These are phyloP conservation scores for Russula sp. DNA, from an alignment of 768 basidiomycete species.

Conservation along the genomic window DNA sequence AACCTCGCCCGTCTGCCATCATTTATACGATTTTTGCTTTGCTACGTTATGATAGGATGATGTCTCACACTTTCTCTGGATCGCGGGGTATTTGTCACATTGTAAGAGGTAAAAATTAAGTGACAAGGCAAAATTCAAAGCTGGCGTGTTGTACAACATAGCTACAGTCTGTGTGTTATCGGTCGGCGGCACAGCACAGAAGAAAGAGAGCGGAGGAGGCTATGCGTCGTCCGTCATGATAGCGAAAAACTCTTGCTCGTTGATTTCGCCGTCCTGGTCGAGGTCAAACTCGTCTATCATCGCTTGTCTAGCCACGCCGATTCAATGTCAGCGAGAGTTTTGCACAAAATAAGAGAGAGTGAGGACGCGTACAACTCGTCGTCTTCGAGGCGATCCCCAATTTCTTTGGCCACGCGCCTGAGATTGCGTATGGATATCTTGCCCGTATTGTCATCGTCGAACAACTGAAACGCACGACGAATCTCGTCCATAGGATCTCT, in stretches of 20 bases:
- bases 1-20: slow-evolving; percentile 1
- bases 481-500: slow-evolving; percentile 98
- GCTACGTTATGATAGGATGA: slow-evolving; percentile 2
- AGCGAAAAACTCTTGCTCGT: slow-evolving; percentile 90
- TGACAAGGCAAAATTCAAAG: neutral
- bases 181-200: neutral
- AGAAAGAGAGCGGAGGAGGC: neutral
- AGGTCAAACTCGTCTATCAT: slow-evolving; percentile 99
- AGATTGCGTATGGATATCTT: slow-evolving; percentile 90
- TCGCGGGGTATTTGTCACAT: too few species aligned
- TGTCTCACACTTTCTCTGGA: neutral
- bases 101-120: neutral
- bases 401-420: slow-evolving; percentile 89
- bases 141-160: neutral
- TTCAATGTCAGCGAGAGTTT: neutral
- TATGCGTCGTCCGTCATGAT: slow-evolving; percentile 94
- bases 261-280: slow-evolving; percentile 97
- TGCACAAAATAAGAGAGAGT: too few species aligned
- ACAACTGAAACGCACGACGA: slow-evolving; percentile 89
- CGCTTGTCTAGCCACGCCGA: slow-evolving; percentile 64
- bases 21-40: slow-evolving; percentile 13
- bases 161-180: neutral
- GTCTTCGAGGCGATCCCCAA: slow-evolving; percentile 91
- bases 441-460: slow-evolving; percentile 93
- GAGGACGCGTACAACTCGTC: slow-evolving; percentile 99